phyloP scores from a whole-genome alignment of 2,329 filamentous ascomycete species.

The Diaporthe amygdali region DNA sequence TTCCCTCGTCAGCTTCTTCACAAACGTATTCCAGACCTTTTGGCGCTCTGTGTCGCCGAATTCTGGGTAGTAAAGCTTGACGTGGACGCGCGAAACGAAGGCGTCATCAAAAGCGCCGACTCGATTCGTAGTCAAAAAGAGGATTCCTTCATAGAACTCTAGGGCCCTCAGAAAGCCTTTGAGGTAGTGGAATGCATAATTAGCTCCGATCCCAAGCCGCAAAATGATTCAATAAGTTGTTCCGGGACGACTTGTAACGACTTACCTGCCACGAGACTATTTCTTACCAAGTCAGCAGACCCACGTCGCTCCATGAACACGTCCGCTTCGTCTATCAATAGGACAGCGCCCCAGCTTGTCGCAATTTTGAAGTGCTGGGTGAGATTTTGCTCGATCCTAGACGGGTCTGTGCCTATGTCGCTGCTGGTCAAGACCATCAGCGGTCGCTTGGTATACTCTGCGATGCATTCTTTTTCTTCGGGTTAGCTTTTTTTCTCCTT shows the following conservation, averaged over 20 bases:
- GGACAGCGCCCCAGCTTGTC: constrained; percentile 30
- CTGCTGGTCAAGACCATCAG: constrained; percentile 37
- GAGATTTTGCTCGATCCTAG: background rate
- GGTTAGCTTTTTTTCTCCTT: no score
- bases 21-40: constrained; percentile 35
- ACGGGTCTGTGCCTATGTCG: constrained; percentile 31
- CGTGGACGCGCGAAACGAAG: constrained; percentile 37
- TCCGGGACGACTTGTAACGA: background rate
- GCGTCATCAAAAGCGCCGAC: constrained; percentile 38
- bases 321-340: constrained; percentile 40
- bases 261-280: constrained; percentile 37
- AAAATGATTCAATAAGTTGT: background rate
- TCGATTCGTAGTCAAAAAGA: constrained; percentile 38
- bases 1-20: constrained; percentile 34
- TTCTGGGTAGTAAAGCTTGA: constrained; percentile 34
- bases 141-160: constrained; percentile 37
- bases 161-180: constrained; percentile 36
- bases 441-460: constrained; percentile 36
- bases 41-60: constrained; percentile 33
- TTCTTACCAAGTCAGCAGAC: constrained; percentile 33
- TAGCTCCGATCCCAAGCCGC: background rate
- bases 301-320: constrained; percentile 38
- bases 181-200: background rate
- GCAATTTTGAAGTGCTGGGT: constrained; percentile 23
- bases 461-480: constrained; percentile 44